Percentiles rank a stretch among this genome's conserved stretches.
Conservation (phyloP, 129 eudicot genomes). For the Glebionis coronaria region DNA sequence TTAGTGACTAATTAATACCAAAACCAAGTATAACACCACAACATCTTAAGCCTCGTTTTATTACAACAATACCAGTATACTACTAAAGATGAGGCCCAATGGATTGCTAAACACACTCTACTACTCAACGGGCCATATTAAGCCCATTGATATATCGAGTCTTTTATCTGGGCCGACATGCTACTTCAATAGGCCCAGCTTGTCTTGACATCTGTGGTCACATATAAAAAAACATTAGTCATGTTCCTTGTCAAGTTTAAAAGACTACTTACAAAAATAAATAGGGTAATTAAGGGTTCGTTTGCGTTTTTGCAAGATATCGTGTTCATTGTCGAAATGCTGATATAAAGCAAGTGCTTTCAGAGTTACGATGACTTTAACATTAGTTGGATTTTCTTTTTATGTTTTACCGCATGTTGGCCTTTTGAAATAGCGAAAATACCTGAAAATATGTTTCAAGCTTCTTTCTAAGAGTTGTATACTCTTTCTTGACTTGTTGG, state of each 20-base stretch:
- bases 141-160: constrained; percentile 2
- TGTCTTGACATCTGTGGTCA: constrained; percentile 73
- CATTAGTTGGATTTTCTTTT: neutral
- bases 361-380: neutral
- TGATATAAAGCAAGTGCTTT: neutral
- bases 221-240: neutral
- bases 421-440: too few species aligned
- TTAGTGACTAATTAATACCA: too few species aligned
- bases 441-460: too few species aligned
- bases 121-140: neutral
- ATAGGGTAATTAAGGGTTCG: neutral
- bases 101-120: too few species aligned
- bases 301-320: neutral
- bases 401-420: neutral
- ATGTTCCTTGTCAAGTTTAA: neutral
- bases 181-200: constrained; percentile 65
- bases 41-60: too few species aligned
- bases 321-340: neutral
- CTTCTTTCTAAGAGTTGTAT: too few species aligned
- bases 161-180: constrained; percentile 53
- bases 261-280: neutral
- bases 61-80: too few species aligned
- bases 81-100: too few species aligned
- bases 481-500: too few species aligned
- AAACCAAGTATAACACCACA: too few species aligned